Base-by-base conservation (phyloP, 2,329 filamentous ascomycete genomes). In the Phaeosphaeriaceae sp. region DNA sequence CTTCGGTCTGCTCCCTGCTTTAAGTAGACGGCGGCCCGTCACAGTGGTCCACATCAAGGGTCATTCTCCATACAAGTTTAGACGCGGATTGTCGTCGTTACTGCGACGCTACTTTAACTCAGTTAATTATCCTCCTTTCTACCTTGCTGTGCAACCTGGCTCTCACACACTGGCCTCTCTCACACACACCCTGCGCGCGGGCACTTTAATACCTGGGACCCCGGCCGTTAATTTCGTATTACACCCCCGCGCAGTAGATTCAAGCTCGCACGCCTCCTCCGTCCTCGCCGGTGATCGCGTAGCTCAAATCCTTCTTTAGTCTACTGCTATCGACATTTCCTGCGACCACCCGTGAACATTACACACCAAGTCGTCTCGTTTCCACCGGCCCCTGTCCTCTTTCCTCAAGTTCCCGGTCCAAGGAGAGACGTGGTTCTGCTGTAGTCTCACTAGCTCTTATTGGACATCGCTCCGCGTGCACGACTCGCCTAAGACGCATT, bases 201-300 rank as follows among this genome's bases (percentile, higher is more conserved):
- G 66, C 70, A 72, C 69, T 72, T 67, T 72, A 68, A 61, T 60
- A 67, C 60, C 60, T 60, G 58, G 61, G 45, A 69, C 59, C 68
- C 71, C 64, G 64, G 72, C 73, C 70, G 67, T 67, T 70, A 71
- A 70, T 69, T 67, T 62, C 65, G 72, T 67, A 73, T 72, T 68
- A 67, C 66, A 61, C 68, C 67, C 72, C 72, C 71, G 68, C 73
- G 66, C 70, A 72, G 67, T 61, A 71, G 68, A 72, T 72, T 27
- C 70, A 60, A 60, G 64, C 50, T 72, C 68, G 61, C 64, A 57
- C 65, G 65, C 62, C 65, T 69, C 60, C 58, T 59, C 59, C 61
- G 61, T 63, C 61, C 60, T 58, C 63, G 68, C 63, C 61, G 68
- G 68, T 66, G 57, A 58, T 61, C 62, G 61, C 61, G 61, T 65